phyloP scores from a whole-genome alignment of 768 basidiomycete genomes.

The Suillus tomentosus region DNA sequence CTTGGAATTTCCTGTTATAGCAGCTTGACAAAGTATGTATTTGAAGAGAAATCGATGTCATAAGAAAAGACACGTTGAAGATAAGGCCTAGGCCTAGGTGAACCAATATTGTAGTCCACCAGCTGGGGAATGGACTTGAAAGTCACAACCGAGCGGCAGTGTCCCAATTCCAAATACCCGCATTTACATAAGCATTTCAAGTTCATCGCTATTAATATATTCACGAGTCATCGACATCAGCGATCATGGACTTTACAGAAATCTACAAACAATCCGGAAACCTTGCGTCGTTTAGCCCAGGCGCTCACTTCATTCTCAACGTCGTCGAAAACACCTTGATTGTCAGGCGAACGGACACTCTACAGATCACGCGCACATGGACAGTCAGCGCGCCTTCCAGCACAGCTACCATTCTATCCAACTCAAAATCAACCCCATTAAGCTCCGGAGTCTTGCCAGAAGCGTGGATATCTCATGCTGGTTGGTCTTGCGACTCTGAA shows the following conservation, averaged over 20 bases:
- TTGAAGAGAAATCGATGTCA: too few relatives aligned
- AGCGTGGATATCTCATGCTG: conserved; percentile 67
- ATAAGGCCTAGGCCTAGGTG: too few relatives aligned
- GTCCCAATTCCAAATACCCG: neutral
- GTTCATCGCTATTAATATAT: neutral
- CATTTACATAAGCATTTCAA: neutral
- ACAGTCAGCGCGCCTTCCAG: conserved; percentile 58
- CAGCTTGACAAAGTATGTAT: too few relatives aligned
- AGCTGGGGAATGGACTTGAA: too few relatives aligned
- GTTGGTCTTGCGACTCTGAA: conserved; percentile 89
- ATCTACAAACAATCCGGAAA: conserved; percentile 72
- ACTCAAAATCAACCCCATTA: conserved; percentile 28
- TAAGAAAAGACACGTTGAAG: too few relatives aligned
- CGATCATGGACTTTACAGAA: conserved; percentile 82
- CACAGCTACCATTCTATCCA: conserved; percentile 46
- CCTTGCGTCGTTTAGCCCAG: conserved; percentile 84
- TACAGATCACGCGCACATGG: conserved; percentile 84
- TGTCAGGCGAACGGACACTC: conserved; percentile 80
- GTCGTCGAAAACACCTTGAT: conserved; percentile 79
- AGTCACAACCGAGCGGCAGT: too few relatives aligned
- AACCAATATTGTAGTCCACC: too few relatives aligned
- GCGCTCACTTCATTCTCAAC: conserved; percentile 83
- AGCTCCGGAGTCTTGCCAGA: conserved; percentile 27
- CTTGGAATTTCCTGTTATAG: too few relatives aligned
- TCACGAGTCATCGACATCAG: too few relatives aligned